Base-by-base conservation (phyloP, 495 filamentous ascomycete species). In the Penicillium lagena region DNA sequence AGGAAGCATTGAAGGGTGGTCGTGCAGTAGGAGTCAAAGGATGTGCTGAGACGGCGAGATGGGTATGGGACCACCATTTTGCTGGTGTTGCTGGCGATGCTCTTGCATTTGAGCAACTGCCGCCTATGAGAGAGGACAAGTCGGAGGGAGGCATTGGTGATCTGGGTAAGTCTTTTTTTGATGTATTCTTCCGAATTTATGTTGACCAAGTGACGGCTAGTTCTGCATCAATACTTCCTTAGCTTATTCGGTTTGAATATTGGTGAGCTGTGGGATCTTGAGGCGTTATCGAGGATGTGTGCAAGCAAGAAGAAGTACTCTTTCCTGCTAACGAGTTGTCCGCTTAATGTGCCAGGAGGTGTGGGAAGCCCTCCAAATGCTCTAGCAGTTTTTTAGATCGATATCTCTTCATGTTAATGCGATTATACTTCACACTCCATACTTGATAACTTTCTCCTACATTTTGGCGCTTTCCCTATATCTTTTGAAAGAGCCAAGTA, bases 251-350 rank as follows among this genome's bases (percentile, higher is more conserved):
- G 40, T n/a, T 7, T 35, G 9, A 22, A 17, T 17, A 43, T 43
- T 28, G 40, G 40, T 6, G 40, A 43, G 32, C 40, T 43, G 13
- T 43, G 30, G 31, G 34, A 51, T 29, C 35, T 48, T 1, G 50
- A 52, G 34, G 39, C 37, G 15, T 33, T 52, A 17, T 42, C 39
- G 9, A 14, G 33, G 9, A 42, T 22, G 12, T 52, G 50, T 29
- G 7, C 22, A 9, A 13, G 60, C 27, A 43, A 60, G 47, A 42
- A 54, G 12, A 34, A 66, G 36, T 71, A 54, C 48, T 55, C 59
- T 0, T 70, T 71, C 46, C 69, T 71, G 45, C 41, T 71, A 13
- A 62, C 66, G n/a, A 66, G 60, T 38, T 60, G 58, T 33, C 72
- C 69, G 7, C 36, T 71, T 14, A 67, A 75, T 50, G 50, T 71